Percentiles rank a stretch among this genome's conserved stretches.
Evolutionary conservation across 2,329 filamentous ascomycete genomes (phyloP).

Genomic region (Zasmidium citrigriseum): DNA sequence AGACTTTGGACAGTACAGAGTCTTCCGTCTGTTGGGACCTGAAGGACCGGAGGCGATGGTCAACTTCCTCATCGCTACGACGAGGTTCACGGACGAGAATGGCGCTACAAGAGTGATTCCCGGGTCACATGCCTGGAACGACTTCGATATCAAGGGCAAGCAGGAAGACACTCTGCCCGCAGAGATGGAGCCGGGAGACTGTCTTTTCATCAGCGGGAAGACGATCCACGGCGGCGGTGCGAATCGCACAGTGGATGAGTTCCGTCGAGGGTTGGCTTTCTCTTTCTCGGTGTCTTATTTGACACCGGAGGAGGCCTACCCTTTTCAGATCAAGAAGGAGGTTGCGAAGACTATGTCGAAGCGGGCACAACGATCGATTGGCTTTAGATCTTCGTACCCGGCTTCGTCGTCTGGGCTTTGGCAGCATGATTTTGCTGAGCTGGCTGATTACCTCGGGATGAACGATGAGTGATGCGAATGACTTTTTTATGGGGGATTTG

Average conservation of each 20-base stretch:
- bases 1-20: neutral
- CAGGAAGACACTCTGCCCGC: conserved; percentile 8
- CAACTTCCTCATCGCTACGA: conserved; percentile 7
- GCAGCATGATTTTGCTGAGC: conserved; percentile 1
- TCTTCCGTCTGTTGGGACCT: conserved; percentile 2
- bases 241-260: neutral
- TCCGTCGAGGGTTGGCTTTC: neutral
- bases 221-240: conserved; percentile 6
- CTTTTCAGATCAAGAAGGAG: neutral
- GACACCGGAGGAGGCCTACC: conserved; percentile 3
- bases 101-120: conserved; percentile 9
- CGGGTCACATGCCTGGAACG: neutral
- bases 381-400: conserved; percentile 3
- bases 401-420: neutral
- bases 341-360: conserved; percentile 4
- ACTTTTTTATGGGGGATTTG: too few species aligned
- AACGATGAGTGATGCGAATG: neutral
- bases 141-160: neutral
- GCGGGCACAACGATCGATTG: conserved; percentile 1
- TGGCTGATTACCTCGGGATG: neutral
- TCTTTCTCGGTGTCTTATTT: neutral
- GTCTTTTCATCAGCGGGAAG: conserved; percentile 9
- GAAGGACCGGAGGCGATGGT: conserved; percentile 3
- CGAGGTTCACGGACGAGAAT: conserved; percentile 7
- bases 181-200: conserved; percentile 2